Evolutionary conservation across 1,284 basidiomycete species (phyloP).

Genomic region (Coniferiporia sulphurascens): DNA sequence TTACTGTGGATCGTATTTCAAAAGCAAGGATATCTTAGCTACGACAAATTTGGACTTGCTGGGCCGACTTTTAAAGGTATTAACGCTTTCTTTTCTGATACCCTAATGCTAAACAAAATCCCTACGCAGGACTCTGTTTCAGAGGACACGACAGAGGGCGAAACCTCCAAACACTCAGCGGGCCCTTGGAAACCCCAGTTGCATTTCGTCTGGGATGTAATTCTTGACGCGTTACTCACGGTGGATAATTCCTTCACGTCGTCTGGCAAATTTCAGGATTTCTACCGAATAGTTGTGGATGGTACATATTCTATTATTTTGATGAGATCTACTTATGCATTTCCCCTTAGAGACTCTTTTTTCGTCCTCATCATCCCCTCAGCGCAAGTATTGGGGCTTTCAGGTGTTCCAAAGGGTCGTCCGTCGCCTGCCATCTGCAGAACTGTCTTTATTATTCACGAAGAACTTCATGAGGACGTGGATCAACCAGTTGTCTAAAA

Average conservation of each 20-base stretch:
- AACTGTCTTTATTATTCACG: conserved; percentile 86
- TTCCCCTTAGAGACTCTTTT: conserved; percentile 74
- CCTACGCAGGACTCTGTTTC: conserved; percentile 48
- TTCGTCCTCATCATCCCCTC: conserved; percentile 75
- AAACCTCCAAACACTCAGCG: conserved; percentile 40
- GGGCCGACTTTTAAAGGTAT: conserved; percentile 78
- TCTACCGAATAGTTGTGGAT: conserved; percentile 88
- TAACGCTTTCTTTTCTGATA: conserved; percentile 17
- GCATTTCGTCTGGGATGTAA: conserved; percentile 88
- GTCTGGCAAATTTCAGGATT: conserved; percentile 77
- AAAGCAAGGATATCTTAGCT: conserved; percentile 62
- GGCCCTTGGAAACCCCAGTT: conserved; percentile 87
- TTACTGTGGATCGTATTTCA: conserved; percentile 75
- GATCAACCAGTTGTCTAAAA: conserved; percentile 91
- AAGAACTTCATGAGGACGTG: conserved; percentile 95
- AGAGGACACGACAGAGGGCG: conserved; percentile 48
- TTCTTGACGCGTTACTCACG: conserved; percentile 74
- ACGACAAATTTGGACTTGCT: conserved; percentile 67
- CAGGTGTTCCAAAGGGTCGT: conserved; percentile 84
- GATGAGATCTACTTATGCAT: neutral
- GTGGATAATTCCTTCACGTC: conserved; percentile 32
- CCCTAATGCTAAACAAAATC: neutral
- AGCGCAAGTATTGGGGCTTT: conserved; percentile 96
- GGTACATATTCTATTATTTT: conserved; percentile 43
- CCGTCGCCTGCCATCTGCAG: conserved; percentile 57